Conservation (phyloP, 2,329 filamentous ascomycete genomes). For the Pestalotiopsis sp. region DNA sequence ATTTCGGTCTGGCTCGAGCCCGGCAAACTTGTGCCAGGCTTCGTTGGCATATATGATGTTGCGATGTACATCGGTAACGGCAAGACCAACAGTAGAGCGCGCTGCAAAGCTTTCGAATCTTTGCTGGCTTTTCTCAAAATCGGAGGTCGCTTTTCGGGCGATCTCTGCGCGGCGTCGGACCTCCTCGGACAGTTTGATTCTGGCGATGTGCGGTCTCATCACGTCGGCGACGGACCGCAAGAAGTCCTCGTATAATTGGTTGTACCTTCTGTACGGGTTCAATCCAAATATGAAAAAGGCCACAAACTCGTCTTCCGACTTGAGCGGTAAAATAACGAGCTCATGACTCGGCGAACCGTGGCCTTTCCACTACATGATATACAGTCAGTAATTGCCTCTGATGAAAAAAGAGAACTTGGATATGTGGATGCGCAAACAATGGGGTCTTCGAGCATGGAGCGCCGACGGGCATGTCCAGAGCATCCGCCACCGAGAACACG, state of each 20-base stretch:
- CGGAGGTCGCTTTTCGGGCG: conserved; percentile 22
- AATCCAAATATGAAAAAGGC: conserved; percentile 28
- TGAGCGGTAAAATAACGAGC: conserved; percentile 24
- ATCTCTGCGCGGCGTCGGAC: conserved; percentile 25
- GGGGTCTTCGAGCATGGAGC: not conserved
- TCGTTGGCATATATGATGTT: conserved; percentile 29
- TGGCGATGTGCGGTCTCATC: conserved; percentile 23
- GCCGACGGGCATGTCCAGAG: too few relatives aligned
- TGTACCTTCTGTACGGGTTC: conserved; percentile 25
- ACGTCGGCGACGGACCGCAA: conserved; percentile 23
- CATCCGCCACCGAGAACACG: too few relatives aligned
- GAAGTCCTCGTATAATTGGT: conserved; percentile 23
- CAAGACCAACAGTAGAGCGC: conserved; percentile 27
- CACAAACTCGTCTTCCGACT: conserved; percentile 18
- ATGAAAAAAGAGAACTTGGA: not conserved
- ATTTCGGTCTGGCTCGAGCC: conserved; percentile 19
- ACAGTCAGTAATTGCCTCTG: not conserved
- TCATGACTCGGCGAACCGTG: conserved; percentile 20
- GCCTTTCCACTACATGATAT: conserved; percentile 18
- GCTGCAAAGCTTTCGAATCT: conserved; percentile 28
- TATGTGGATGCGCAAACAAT: not conserved
- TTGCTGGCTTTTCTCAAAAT: conserved; percentile 25
- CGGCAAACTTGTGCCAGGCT: conserved; percentile 27
- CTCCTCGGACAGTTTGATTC: conserved; percentile 24
- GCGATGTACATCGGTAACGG: conserved; percentile 22